Evolutionary conservation across 768 basidiomycete species (phyloP), one percentile per base, ranked within the genome.

Genomic region (Pleurotus cornucopiae): DNA sequence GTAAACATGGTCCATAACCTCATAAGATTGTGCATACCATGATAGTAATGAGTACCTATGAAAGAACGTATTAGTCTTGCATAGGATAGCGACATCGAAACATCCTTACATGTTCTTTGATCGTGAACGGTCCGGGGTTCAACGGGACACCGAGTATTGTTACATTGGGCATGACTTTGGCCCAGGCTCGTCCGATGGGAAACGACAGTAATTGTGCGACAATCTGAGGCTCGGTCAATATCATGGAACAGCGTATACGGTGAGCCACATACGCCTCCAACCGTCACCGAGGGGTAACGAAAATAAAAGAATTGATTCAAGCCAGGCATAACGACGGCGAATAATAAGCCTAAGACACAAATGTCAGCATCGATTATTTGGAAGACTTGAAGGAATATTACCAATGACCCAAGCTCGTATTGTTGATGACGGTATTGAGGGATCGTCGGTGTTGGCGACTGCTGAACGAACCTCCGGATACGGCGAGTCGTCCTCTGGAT

Each of bases 111-210:
- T 89, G 86, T 62, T 90, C 88, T 65, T 90, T 91, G 66, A 89
- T 81, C 2, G 79, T 79, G 69, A 91, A 91, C 1, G 82, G 86
- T 23, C 89, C 89, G 0, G 89, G 88, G 66, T 91, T 91, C 41
- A 91, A 63, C 4, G 78, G 71, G 47, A 85, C 58, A 7, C 86
- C 86, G 41, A 86, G 81, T 55, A 88, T 74, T 40, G 67, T 77
- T 64, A 75, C 73, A 56, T 76, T 75, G 12, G 86, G 87, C 23
- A 87, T 48, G 56, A 72, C 71, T 6, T 74, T 70, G 0, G 83
- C 82, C 69, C 81, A 82, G 1, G 77, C 68, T 40, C 78, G 74
- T 39, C 89, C 89, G 25, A 89, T 63, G 1, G 89, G 89, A 67
- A 82, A 88, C 0, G 86, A 83, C 18, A 90, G 65, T 40, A 91